Percentiles rank a stretch among this genome's conserved stretches.
phyloP scores from a whole-genome alignment of 495 filamentous ascomycete genomes.

The Lophiotrema nucula region DNA sequence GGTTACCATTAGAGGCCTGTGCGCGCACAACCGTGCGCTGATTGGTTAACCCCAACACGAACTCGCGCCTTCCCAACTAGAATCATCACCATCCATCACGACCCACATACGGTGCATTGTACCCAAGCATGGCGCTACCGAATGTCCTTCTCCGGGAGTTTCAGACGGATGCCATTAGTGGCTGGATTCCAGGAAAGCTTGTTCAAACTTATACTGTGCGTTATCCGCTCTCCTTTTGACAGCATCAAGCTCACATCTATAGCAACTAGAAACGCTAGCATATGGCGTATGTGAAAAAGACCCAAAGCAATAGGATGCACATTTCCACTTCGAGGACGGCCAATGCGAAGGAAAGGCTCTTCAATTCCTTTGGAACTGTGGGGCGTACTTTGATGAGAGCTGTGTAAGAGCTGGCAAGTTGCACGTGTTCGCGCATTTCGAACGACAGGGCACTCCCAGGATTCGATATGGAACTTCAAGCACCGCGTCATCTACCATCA shows the following conservation, averaged over 20 bases:
- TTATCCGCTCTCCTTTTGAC: not conserved
- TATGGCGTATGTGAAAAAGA: not conserved
- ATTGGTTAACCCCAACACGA: too few species aligned
- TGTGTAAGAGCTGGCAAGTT: not conserved
- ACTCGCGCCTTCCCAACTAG: too few species aligned
- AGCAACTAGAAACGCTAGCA: not conserved
- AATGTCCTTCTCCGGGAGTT: not conserved
- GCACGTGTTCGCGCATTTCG: not conserved
- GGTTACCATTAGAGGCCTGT: too few species aligned
- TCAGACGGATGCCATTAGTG: not conserved
- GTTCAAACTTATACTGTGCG: not conserved
- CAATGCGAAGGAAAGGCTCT: not conserved
- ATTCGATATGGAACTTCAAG: too few species aligned
- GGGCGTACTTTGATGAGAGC: not conserved
- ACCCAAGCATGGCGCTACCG: conserved; percentile 1
- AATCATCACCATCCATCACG: too few species aligned
- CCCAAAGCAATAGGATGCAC: not conserved
- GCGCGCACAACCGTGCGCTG: too few species aligned
- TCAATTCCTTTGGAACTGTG: not conserved
- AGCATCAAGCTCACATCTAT: too few species aligned
- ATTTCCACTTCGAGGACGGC: not conserved
- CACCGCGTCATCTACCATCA: too few species aligned
- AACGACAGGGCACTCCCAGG: not conserved
- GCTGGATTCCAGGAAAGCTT: not conserved
- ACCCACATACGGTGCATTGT: too few species aligned